Evolutionary conservation across 2,329 filamentous ascomycete genomes (phyloP), one percentile per base, ranked within the genome.

Genomic region (Phyllosticta ampelicida): DNA sequence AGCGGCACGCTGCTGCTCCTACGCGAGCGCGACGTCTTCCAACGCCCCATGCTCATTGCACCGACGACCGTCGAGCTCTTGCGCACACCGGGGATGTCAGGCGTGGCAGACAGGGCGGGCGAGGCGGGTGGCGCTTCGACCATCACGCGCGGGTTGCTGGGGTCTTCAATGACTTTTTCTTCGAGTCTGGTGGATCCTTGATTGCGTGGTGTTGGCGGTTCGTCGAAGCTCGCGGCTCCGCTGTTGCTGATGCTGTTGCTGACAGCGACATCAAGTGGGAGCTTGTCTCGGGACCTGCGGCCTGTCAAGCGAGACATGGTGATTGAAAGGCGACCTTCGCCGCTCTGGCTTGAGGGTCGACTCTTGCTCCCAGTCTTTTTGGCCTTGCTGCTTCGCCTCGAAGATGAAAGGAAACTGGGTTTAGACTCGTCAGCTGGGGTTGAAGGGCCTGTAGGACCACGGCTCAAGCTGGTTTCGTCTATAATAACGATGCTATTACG

Each of bases 361-460:
- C 71, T 75, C 61, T 72, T 75, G 53, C 64, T 68, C 19, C 67
- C 70, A 10, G 62, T 48, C 56, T 62, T 60, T 48, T 69, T 63
- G 65, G 64, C 68, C 29, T 67, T 67, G 11, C 68, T 71, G 23
- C 66, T 53, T 16, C 69, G 69, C n/a, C 68, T 63, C 16, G 68
- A 70, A 9, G 65, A 61, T 29, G 67, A 68, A 19, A 71, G 56
- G 55, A 72, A 71, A 18, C 65, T 63, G 8, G 60, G 36, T 54
- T 67, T 68, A 8, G 71, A 67, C 29, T 78, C 76, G 21, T 77
- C 76, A 4, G 64, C 60, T 1, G 77, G 76, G 1, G 76, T 79
- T 3, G 71, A 65, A 1, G 75, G 71, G 29, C 64, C 65, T 2
- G 69, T 70, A 19, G 67, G 65, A 18, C 66, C 69, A 11, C 69